Evolutionary conservation across 2,329 filamentous ascomycete genomes (phyloP), one percentile per base, ranked within the genome.

Genomic region (Claviceps monticola): DNA sequence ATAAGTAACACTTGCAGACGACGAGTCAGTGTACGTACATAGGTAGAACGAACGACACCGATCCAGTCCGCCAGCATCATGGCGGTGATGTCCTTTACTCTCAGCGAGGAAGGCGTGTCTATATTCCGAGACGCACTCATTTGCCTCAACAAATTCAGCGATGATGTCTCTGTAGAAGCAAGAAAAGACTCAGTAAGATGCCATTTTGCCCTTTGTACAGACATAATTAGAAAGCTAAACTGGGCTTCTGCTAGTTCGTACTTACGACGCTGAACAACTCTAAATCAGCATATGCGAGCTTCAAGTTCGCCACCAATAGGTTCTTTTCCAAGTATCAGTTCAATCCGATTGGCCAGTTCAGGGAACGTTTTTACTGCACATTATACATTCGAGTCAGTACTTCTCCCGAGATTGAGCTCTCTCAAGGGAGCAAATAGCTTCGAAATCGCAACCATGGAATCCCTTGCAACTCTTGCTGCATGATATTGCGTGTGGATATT

Each of bases 91-190:
- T 82, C 75, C 54, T 89, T 90, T 62, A 85, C 83, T 0, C 71
- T 91, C 51, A 84, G 76, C 59, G 84, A 86, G 52, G 84, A 89
- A 58, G 83, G 83, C 36, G 80, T 88, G 44, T 73, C 74, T 6
- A 79, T 78, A 48, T 72, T 91, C 45, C 83, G 88, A 59, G 86
- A 90, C 65, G 76, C 82, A 23, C 75, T 91, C 52, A 73, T 80
- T 21, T 91, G 86, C 64, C 74, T 91, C 26, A 78, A 79, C 61
- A 88, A 88, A 66, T 90, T 91, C 69, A 86, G 83, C 64, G 86
- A 91, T 59, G 79, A 84, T 46, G 85, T 91, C 19, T 85, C 80
- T 26, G 73, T 91, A 42, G 86, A 90, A 65, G 83, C 84, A 37
- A 75, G 77, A 58, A 78, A 75, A 56, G 83, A 88, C 60, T 79